Percentiles rank a stretch among this genome's conserved stretches.
These are phyloP conservation scores for Stropharia rugosoannulata DNA, from an alignment of 768 basidiomycete species.

Conservation along the genomic window DNA sequence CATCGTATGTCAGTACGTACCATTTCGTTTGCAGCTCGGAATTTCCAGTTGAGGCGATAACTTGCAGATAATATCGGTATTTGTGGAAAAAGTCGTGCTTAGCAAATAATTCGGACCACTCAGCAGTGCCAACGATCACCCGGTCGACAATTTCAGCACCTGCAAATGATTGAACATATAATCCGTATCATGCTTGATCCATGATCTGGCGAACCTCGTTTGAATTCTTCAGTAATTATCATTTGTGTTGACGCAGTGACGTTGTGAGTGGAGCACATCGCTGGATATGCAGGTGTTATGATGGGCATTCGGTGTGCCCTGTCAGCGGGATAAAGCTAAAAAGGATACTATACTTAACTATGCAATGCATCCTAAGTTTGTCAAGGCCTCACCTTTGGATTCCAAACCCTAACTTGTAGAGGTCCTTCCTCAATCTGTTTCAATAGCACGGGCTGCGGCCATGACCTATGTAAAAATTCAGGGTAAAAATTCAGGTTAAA, in stretches of 20 bases:
- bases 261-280: conserved; percentile 99
- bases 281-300: conserved; percentile 97
- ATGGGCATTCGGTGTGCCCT: conserved; percentile 98
- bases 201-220: conserved; percentile 58
- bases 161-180: conserved; percentile 25
- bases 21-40: conserved; percentile 91
- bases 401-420: conserved; percentile 94
- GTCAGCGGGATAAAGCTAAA: conserved; percentile 87
- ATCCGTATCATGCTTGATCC: conserved; percentile 1
- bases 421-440: conserved; percentile 97
- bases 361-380: neutral
- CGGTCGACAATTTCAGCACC: conserved; percentile 93
- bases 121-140: conserved; percentile 79
- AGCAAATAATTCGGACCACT: conserved; percentile 92
- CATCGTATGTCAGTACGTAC: conserved; percentile 40
- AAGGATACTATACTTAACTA: conserved; percentile 7
- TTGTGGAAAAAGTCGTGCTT: conserved; percentile 98
- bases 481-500: conserved; percentile 4
- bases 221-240: conserved; percentile 95
- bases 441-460: conserved; percentile 97
- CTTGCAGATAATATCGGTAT: conserved; percentile 95
- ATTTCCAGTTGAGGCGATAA: conserved; percentile 87
- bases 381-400: conserved; percentile 68
- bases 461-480: conserved; percentile 75
- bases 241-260: conserved; percentile 94